Evolutionary conservation across 2,329 filamentous ascomycete genomes (phyloP).

Genomic region (Trichocomaceae sp.): DNA sequence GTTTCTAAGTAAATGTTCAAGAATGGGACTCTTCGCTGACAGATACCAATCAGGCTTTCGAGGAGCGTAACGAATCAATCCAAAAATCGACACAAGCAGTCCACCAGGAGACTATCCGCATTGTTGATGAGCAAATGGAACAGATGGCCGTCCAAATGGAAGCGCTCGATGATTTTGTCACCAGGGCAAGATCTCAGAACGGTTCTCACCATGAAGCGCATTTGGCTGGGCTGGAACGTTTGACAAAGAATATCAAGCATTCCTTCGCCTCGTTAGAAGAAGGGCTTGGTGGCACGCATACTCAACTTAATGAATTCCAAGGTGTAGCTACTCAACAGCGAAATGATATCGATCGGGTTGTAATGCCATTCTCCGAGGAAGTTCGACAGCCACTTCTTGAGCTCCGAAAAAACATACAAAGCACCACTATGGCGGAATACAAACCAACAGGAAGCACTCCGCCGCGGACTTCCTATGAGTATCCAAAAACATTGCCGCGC

Average conservation of each 20-base stretch:
- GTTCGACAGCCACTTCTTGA: constrained; percentile 64
- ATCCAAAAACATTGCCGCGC: constrained; percentile 68
- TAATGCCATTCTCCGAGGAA: constrained; percentile 53
- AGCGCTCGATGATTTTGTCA: constrained; percentile 83
- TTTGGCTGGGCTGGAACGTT: constrained; percentile 54
- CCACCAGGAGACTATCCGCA: constrained; percentile 80
- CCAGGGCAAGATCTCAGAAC: constrained; percentile 73
- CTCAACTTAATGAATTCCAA: constrained; percentile 62
- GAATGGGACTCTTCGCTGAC: constrained; percentile 20
- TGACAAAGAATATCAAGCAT: constrained; percentile 63
- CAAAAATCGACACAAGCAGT: constrained; percentile 78
- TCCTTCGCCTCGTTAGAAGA: constrained; percentile 66
- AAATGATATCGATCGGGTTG: constrained; percentile 50
- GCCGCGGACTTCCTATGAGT: constrained; percentile 72
- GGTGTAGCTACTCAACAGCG: constrained; percentile 60
- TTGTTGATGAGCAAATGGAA: constrained; percentile 81
- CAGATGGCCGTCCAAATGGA: constrained; percentile 85
- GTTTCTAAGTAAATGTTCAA: constrained; percentile 20
- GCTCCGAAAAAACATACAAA: constrained; percentile 63
- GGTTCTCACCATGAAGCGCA: constrained; percentile 68
- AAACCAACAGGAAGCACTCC: constrained; percentile 79
- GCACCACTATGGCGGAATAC: constrained; percentile 68
- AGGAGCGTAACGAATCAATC: constrained; percentile 74
- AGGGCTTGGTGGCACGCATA: constrained; percentile 63
- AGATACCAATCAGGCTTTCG: constrained; percentile 51